Evolutionary conservation across 2,329 filamentous ascomycete genomes (phyloP).

Genomic region (Verticillium albo-atrum): DNA sequence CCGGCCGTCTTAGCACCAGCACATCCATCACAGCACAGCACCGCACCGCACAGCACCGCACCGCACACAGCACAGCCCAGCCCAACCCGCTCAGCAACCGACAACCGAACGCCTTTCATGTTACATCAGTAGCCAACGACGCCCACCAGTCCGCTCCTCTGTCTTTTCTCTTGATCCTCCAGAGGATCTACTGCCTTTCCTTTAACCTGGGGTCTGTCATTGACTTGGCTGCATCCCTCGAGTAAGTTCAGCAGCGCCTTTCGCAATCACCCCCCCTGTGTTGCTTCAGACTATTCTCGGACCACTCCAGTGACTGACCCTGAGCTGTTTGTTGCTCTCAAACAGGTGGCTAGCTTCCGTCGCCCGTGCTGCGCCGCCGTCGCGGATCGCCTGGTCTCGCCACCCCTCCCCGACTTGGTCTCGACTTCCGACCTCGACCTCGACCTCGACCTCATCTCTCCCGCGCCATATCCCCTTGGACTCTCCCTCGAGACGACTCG

Average conservation of each 20-base stretch:
- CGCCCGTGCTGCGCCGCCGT: background rate
- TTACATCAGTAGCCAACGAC: background rate
- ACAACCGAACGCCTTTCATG: background rate
- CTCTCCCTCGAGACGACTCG: background rate
- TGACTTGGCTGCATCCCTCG: background rate
- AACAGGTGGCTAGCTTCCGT: background rate
- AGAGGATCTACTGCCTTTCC: background rate
- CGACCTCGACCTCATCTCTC: background rate
- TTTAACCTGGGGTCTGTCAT: background rate
- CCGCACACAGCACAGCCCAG: background rate
- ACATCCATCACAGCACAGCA: background rate
- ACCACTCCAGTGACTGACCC: background rate
- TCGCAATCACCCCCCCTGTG: background rate
- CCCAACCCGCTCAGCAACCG: background rate
- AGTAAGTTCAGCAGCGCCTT: background rate
- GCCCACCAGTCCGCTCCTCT: background rate
- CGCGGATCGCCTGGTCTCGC: background rate
- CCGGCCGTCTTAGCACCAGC: background rate
- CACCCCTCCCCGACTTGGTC: background rate
- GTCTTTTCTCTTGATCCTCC: background rate
- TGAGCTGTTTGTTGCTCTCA: background rate
- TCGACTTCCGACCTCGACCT: background rate
- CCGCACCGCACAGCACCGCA: too few relatives aligned
- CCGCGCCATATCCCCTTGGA: background rate
- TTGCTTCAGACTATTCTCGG: background rate